phyloP scores from a whole-genome alignment of 208 protist species.

The Angomonas ambiguus region DNA sequence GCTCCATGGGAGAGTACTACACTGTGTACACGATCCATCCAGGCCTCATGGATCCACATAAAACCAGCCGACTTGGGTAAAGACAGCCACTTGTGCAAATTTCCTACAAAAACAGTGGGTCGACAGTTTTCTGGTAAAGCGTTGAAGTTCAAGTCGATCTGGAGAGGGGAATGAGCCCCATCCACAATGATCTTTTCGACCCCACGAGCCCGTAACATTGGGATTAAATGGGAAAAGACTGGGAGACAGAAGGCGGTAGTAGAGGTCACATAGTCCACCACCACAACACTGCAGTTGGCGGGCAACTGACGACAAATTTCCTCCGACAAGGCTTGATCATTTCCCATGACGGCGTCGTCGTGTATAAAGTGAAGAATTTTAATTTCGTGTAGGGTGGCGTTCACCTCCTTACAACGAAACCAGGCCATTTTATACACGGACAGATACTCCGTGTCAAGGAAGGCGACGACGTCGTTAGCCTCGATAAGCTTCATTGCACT shows the following conservation, averaged over 20 bases:
- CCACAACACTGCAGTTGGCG: constrained; percentile 57
- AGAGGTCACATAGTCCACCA: constrained; percentile 89
- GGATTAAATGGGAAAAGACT: constrained; percentile 78
- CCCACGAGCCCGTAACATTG: constrained; percentile 50
- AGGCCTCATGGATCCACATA: constrained; percentile 62
- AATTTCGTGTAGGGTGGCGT: constrained; percentile 61
- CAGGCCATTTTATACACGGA: constrained; percentile 90
- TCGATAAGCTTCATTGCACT: constrained; percentile 73
- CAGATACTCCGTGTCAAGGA: constrained; percentile 82
- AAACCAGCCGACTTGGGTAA: constrained; percentile 82
- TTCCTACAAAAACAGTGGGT: constrained; percentile 79
- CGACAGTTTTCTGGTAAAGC: constrained; percentile 37
- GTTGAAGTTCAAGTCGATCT: constrained; percentile 71
- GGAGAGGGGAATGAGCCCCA: constrained; percentile 82
- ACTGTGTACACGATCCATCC: constrained; percentile 45
- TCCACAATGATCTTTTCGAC: constrained; percentile 87
- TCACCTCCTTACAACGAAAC: constrained; percentile 73
- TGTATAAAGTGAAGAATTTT: constrained; percentile 52
- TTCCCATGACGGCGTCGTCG: constrained; percentile 54
- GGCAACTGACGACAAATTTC: constrained; percentile 64
- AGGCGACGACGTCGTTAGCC: constrained; percentile 67
- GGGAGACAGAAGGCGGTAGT: constrained; percentile 77
- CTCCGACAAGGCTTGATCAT: constrained; percentile 50
- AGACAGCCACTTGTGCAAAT: constrained; percentile 92
- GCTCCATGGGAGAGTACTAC: constrained; percentile 85